Conservation (phyloP, 148 eudicot species). For the Gaultheria prostrata region DNA sequence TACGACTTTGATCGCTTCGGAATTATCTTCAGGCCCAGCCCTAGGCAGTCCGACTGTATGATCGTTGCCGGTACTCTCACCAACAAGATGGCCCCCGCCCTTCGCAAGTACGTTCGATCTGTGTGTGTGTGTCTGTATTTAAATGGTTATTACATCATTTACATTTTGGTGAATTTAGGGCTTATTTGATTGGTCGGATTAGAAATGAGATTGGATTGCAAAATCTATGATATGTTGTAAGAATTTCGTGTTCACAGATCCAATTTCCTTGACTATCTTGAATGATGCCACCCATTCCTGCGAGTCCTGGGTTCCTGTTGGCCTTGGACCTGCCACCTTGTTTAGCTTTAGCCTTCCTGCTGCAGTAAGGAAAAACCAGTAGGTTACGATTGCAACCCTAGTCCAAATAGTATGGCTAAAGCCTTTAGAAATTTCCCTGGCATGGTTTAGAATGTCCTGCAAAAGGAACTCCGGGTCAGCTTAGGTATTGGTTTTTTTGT, state of each 20-base stretch:
- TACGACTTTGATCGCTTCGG: conserved; percentile 87
- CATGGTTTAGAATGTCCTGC: not conserved
- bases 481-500: not conserved
- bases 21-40: conserved; percentile 86
- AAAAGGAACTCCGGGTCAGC: not conserved
- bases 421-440: not conserved
- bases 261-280: not conserved
- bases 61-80: conserved; percentile 76
- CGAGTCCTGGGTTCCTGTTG: not conserved
- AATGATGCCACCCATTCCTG: not conserved
- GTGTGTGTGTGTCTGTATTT: not conserved
- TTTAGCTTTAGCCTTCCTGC: not conserved
- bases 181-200: not conserved
- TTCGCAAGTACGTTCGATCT: conserved; percentile 21
- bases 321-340: not conserved
- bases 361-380: not conserved
- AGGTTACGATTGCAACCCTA: not conserved
- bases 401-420: not conserved
- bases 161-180: not conserved
- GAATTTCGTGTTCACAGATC: not conserved
- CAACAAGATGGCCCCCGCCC: conserved; percentile 32
- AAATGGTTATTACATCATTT: not conserved
- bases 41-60: conserved; percentile 96
- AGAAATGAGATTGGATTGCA: not conserved
- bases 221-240: not conserved